Base-by-base conservation (phyloP, 805 yeast species). In the Ogataea methanolica region DNA sequence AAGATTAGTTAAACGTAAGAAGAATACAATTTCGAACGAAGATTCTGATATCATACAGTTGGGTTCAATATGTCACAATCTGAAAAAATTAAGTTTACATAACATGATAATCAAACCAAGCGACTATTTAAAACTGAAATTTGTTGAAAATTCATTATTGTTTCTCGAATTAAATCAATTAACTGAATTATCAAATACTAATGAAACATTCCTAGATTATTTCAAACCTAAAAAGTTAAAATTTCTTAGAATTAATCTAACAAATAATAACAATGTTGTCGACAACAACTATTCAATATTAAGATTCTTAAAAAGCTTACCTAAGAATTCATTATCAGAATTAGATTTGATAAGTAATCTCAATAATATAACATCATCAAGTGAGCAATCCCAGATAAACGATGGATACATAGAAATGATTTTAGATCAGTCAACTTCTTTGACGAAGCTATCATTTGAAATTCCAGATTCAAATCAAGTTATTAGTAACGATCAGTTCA, bases 381-480 rank as follows among this genome's bases (percentile, higher is more conserved):
- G 60, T 15, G 46, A 49, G 12, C 47, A 54, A 26, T 34, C 53
- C 19, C 43, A 59, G 7, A 26, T 9, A 11, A 48, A 52, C 23
- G 45, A 46, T 23, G 9, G 29, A 23, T 61, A 60, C 44, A 50
- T 60, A 9, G 43, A 22, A 7, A 43, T 49, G 15, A 50, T 59
- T 5, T 9, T 37, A 6, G 39, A 46, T 15, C 62, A 62, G 14
- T 39, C 51, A 4, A 6, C 17, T 12, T 51, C 57, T 5, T 48
- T 63, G 12, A 29, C 26, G 31, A 59, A 61, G 42, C 41, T 63
- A 15, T 60, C 67, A 4, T 37, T 63, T 34, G 60, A 59, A 33
- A 50, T 62, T 38, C 52, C 45, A 39, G 39, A 45, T 15, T 66
- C 61, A 35, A 51, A 48, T 29, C 49, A 53, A n/a, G 34, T 55